Base-by-base conservation (phyloP, 495 filamentous ascomycete genomes). In the Aspergillus biplanus region DNA sequence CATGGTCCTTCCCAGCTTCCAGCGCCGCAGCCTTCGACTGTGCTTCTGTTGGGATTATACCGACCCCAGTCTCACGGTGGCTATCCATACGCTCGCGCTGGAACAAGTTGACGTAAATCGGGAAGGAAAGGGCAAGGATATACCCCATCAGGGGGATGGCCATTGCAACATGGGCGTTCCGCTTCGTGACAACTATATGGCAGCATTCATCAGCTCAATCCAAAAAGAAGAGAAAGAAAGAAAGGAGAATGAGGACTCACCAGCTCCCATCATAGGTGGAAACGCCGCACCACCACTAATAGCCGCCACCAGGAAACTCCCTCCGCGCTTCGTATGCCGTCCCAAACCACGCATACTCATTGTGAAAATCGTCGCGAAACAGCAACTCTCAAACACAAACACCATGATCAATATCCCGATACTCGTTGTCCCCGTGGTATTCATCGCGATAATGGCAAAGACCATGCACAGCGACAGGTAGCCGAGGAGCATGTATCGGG, bases 341-440 rank as follows among this genome's bases (percentile, higher is more conserved):
- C 89, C 89, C 0, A 92, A 81, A 7, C 90, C 89, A 50, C 89
- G 83, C 33, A 93, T 79, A 4, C 85, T 83, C 3, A 92, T 79
- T 4, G 86, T 81, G 74, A 89, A 90, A 57, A 91, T 86, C 7
- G 89, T 84, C 0, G 90, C 88, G 80, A 88, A 92, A 72, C 89
- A 83, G 54, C 83, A 67, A 3, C 85, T 87, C 71, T 91, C 90
- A 67, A 86, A 91, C 75, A 87, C 89, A 27, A 92, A 83, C 7
- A 88, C 85, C 13, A 90, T 70, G 69, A 81, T 86, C 11, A 90
- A 74, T 75, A 89, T 80, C 13, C 80, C 80, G 63, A 91, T 73
- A 33, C 82, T 83, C 18, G 76, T 77, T 61, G 83, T 78, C 6
- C 81, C 83, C 8, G 74, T 61, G 49, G 81, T 75, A 1, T 78